Percentiles rank a stretch among this genome's conserved stretches.
phyloP scores from a whole-genome alignment of 1,139 yeast species.

The Yamadazyma aaseri region DNA sequence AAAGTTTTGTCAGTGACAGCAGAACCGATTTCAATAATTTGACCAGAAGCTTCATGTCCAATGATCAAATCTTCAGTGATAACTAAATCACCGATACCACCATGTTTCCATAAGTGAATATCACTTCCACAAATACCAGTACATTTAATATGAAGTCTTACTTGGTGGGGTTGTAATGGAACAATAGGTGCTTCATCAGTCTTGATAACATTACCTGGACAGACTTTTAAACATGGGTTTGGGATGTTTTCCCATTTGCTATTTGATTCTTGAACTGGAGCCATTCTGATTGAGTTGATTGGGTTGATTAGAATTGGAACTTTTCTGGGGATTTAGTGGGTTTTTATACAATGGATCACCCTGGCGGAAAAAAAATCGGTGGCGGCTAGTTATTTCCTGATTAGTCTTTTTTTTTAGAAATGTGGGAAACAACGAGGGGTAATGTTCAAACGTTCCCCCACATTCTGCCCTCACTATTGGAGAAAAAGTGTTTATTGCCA shows the following conservation, averaged over 20 bases:
- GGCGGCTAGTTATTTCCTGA: not conserved
- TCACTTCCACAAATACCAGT: conserved; percentile 39
- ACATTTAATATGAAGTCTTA: conserved; percentile 53
- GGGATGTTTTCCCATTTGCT: conserved; percentile 19
- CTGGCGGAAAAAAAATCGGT: conserved; percentile 1
- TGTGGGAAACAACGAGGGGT: not conserved
- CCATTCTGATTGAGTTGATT: conserved; percentile 9
- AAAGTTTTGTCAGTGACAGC: conserved; percentile 22
- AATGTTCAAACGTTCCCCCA: not conserved
- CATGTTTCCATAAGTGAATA: conserved; percentile 33
- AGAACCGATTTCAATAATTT: conserved; percentile 27
- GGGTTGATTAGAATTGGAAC: too few relatives aligned
- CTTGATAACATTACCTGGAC: conserved; percentile 14
- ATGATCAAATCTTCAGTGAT: conserved; percentile 25
- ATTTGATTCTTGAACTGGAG: conserved; percentile 18
- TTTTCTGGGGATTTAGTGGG: not conserved
- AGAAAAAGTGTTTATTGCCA: too few relatives aligned
- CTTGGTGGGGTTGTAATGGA: conserved; percentile 53
- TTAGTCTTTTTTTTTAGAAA: not conserved
- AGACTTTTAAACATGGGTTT: conserved; percentile 19
- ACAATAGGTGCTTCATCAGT: conserved; percentile 15
- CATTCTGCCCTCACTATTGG: too few relatives aligned
- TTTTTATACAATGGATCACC: not conserved
- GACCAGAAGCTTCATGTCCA: conserved; percentile 36
- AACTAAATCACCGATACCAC: conserved; percentile 30